phyloP scores from a whole-genome alignment of 2,329 filamentous ascomycete species.

The Parascedosporium putredinis region DNA sequence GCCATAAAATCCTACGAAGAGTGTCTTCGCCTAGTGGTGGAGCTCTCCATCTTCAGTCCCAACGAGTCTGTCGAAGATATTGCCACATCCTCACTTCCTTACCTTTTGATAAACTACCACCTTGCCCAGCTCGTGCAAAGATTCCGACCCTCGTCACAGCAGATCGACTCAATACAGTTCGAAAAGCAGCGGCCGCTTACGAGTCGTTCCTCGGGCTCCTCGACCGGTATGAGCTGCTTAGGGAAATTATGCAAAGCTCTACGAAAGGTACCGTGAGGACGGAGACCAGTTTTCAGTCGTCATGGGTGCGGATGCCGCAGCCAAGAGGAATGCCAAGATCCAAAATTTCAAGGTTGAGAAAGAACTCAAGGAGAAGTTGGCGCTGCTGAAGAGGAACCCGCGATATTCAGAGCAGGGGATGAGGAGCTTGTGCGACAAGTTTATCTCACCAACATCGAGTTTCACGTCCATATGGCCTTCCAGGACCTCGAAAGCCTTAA shows the following conservation, averaged over 20 bases:
- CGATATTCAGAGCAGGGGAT: constrained; percentile 40
- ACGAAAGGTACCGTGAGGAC: constrained; percentile 63
- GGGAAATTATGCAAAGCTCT: constrained; percentile 53
- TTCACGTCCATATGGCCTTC: constrained; percentile 70
- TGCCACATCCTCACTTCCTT: constrained; percentile 73
- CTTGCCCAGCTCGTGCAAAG: constrained; percentile 71
- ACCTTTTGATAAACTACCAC: constrained; percentile 67
- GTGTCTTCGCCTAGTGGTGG: constrained; percentile 57
- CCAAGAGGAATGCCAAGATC: constrained; percentile 75
- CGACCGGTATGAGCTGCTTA: constrained; percentile 69
- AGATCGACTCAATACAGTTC: constrained; percentile 54
- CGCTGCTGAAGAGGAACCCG: constrained; percentile 36
- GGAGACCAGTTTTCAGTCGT: constrained; percentile 64
- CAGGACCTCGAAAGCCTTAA: constrained; percentile 79
- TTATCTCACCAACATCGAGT: constrained; percentile 63
- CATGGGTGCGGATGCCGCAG: constrained; percentile 45
- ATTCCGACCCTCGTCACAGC: constrained; percentile 38
- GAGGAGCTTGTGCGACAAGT: constrained; percentile 75
- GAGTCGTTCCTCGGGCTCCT: constrained; percentile 68
- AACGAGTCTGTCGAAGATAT: constrained; percentile 88
- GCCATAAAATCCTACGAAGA: constrained; percentile 64
- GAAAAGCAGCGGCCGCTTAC: constrained; percentile 57
- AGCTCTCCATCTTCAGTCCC: constrained; percentile 73
- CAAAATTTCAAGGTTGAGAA: constrained; percentile 77
- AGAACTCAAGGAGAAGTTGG: constrained; percentile 71